A percentile compares a stretch with the other conserved stretches of the same genome.
These are phyloP conservation scores for Gnomoniopsis smithogilvyi DNA, from an alignment of 2,329 filamentous ascomycete species.

Conservation along the genomic window DNA sequence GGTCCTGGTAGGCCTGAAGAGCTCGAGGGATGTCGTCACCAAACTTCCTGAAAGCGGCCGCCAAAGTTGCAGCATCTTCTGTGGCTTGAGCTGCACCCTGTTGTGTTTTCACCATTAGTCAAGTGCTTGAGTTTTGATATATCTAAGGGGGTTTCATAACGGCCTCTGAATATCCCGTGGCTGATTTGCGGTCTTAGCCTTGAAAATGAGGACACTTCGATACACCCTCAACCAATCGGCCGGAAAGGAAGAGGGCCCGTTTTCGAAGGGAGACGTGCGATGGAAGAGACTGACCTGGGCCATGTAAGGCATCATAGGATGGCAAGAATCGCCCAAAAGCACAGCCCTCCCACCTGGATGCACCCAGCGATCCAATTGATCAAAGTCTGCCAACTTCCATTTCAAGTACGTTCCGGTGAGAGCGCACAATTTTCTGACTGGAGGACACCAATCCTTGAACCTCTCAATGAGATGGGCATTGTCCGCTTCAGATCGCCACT, in stretches of 20 bases:
- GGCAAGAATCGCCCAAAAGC: conserved; percentile 41
- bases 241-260: no score
- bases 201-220: no score
- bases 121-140: no score
- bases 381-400: conserved; percentile 43
- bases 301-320: conserved; percentile 47
- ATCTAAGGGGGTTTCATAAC: no score
- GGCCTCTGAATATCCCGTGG: no score
- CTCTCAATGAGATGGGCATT: conserved; percentile 32
- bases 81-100: conserved; percentile 39
- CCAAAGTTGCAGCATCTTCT: conserved; percentile 38
- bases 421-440: conserved; percentile 31
- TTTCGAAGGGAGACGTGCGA: no score
- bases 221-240: no score
- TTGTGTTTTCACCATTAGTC: no score
- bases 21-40: conserved; percentile 1
- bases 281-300: conserved; percentile 28
- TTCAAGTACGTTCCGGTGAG: conserved; percentile 39
- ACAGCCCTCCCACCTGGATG: conserved; percentile 35
- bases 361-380: conserved; percentile 36
- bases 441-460: conserved; percentile 34
- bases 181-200: no score
- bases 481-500: conserved; percentile 27
- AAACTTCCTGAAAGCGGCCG: conserved; percentile 19
- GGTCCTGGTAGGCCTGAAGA: conserved; percentile 16